Evolutionary conservation across 139 green algal species (phyloP).

Genomic region (Coelastrella sp.): DNA sequence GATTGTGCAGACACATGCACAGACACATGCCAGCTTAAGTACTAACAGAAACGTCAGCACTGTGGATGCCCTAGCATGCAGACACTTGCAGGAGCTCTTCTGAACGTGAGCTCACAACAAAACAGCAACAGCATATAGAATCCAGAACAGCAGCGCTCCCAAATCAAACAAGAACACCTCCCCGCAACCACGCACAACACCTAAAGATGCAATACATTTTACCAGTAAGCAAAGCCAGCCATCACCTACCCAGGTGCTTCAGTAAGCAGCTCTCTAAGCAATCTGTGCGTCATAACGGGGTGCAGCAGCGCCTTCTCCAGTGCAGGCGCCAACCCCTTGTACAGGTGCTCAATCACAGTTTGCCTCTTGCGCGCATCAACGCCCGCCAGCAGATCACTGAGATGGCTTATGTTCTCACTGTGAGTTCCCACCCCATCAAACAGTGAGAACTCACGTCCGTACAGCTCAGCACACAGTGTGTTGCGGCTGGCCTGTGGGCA

Average conservation of each 20-base stretch:
- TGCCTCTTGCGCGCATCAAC: constrained; percentile 65
- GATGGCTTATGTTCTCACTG: constrained; percentile 54
- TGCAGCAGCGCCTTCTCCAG: constrained; percentile 94
- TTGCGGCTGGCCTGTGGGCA: constrained; percentile 67
- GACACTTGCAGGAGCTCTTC: too few relatives aligned
- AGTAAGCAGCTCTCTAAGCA: constrained; percentile 89
- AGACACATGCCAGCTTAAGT: too few relatives aligned
- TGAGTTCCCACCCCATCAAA: constrained; percentile 69
- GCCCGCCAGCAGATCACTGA: constrained; percentile 68
- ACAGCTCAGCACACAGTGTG: constrained; percentile 84
- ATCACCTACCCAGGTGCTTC: constrained; percentile 57
- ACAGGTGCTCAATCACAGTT: constrained; percentile 76
- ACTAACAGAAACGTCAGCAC: too few relatives aligned
- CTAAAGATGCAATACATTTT: too few relatives aligned
- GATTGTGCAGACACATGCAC: background rate
- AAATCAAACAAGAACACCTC: too few relatives aligned
- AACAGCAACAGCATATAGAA: too few relatives aligned
- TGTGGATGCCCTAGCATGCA: too few relatives aligned
- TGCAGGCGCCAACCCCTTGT: constrained; percentile 64
- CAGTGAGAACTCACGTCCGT: constrained; percentile 83
- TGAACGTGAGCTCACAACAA: too few relatives aligned
- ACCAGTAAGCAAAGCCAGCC: background rate
- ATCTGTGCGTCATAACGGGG: constrained; percentile 81
- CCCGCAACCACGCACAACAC: too few relatives aligned
- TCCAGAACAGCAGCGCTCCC: too few relatives aligned